phyloP scores from a whole-genome alignment of 2,329 filamentous ascomycete genomes.

The Hyphodiscus sp. region DNA sequence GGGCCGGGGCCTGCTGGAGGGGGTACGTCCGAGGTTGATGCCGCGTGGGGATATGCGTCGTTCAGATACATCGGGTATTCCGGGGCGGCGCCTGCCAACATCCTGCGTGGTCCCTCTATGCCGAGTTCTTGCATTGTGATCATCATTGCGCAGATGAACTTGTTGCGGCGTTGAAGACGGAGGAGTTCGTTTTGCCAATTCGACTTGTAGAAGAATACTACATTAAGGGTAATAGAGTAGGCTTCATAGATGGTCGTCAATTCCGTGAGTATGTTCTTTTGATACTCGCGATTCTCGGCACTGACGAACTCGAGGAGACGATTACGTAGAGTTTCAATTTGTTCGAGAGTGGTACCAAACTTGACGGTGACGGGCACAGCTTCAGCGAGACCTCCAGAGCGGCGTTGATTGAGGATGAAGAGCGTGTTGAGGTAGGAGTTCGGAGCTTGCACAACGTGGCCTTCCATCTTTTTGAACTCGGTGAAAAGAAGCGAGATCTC shows the following conservation, averaged over 20 bases:
- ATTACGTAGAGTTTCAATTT: constrained; percentile 76
- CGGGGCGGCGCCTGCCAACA: constrained; percentile 25
- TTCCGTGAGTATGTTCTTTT: constrained; percentile 80
- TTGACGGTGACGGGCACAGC: constrained; percentile 78
- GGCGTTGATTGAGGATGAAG: constrained; percentile 91
- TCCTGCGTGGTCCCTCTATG: constrained; percentile 30
- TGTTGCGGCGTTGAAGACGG: constrained; percentile 84
- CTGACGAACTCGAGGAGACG: constrained; percentile 78
- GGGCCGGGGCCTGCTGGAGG: constrained; percentile 23
- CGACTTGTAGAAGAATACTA: constrained; percentile 96
- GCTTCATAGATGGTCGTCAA: constrained; percentile 74
- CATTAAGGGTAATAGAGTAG: constrained; percentile 79
- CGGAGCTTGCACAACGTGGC: constrained; percentile 89
- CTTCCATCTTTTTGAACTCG: constrained; percentile 98
- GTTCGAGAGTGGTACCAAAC: constrained; percentile 76
- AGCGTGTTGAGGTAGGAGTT: constrained; percentile 90
- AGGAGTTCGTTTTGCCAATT: constrained; percentile 95
- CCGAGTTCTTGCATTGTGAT: constrained; percentile 53
- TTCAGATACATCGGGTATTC: constrained; percentile 27
- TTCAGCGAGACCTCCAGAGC: constrained; percentile 82
- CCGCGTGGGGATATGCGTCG: constrained; percentile 21
- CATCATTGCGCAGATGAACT: constrained; percentile 90
- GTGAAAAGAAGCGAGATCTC: constrained; percentile 91
- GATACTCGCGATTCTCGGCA: constrained; percentile 83
- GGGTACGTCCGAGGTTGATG: constrained; percentile 2